phyloP scores from a whole-genome alignment of 768 basidiomycete genomes.

The Pleurotus citrinopileatus region DNA sequence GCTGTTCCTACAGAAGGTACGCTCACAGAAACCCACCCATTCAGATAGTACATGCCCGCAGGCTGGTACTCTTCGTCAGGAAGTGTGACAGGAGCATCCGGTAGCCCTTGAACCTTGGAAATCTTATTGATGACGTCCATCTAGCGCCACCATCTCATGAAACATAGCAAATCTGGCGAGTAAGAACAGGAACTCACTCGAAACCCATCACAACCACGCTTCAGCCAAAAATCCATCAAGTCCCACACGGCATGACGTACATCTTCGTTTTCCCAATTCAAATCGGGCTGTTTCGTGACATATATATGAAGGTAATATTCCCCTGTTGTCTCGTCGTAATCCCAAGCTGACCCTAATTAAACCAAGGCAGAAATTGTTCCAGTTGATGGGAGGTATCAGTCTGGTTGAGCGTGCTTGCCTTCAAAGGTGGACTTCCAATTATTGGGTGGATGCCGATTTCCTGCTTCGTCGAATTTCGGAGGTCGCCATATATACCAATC shows the following conservation, averaged over 20 bases:
- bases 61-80: slow-evolving; percentile 51
- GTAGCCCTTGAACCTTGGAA: slow-evolving; percentile 59
- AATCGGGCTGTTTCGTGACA: slow-evolving; percentile 64
- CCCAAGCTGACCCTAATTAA: slow-evolving; percentile 62
- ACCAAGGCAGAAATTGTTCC: not conserved
- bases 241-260: slow-evolving; percentile 60
- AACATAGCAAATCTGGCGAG: not conserved
- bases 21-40: slow-evolving; percentile 43
- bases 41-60: slow-evolving; percentile 50
- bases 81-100: slow-evolving; percentile 60
- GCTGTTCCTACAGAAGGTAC: not conserved
- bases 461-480: slow-evolving; percentile 47
- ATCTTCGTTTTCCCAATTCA: slow-evolving; percentile 76
- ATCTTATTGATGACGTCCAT: slow-evolving; percentile 74
- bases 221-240: slow-evolving; percentile 73
- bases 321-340: slow-evolving; percentile 57
- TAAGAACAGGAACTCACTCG: slow-evolving; percentile 38
- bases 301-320: slow-evolving; percentile 78
- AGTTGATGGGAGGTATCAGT: not conserved
- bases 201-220: slow-evolving; percentile 74
- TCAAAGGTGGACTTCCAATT: slow-evolving; percentile 73
- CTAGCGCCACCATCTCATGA: slow-evolving; percentile 25
- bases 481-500: slow-evolving; percentile 80
- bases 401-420: slow-evolving; percentile 36
- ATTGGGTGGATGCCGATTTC: slow-evolving; percentile 60